Percentiles rank a stretch among this genome's conserved stretches.
These are phyloP conservation scores for Aquilaria malaccensis DNA, from an alignment of 345 rosid species.

Conservation along the genomic window DNA sequence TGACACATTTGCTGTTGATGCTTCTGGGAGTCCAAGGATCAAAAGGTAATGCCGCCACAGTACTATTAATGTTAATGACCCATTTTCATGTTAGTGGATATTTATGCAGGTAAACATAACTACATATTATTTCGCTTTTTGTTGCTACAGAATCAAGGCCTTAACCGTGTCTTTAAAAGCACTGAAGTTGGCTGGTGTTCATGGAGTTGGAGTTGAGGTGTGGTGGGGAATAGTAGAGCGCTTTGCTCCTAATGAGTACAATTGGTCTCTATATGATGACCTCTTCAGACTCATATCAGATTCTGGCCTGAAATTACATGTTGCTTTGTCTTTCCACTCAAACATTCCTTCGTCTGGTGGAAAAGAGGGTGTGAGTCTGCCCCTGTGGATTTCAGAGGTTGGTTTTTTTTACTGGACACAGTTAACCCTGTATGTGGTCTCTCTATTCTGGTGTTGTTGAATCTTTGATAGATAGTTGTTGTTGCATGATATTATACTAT, in stretches of 20 bases:
- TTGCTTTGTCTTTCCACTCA: slow-evolving; percentile 56
- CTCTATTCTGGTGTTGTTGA: too few relatives aligned
- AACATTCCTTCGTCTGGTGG: slow-evolving; percentile 35
- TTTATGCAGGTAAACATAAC: slow-evolving; percentile 1
- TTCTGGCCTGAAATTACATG: slow-evolving; percentile 52
- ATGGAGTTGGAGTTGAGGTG: slow-evolving; percentile 65
- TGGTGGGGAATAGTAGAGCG: slow-evolving; percentile 78
- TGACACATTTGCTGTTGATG: slow-evolving; percentile 41
- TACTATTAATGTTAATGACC: not conserved
- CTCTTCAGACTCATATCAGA: slow-evolving; percentile 48
- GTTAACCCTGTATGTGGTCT: slow-evolving; percentile 9
- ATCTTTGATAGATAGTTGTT: too few relatives aligned
- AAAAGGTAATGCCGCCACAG: slow-evolving; percentile 25
- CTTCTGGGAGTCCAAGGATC: slow-evolving; percentile 47
- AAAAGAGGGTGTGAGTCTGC: slow-evolving; percentile 50
- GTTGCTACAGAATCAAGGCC: slow-evolving; percentile 57
- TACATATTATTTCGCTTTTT: slow-evolving; percentile 16
- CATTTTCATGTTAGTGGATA: too few relatives aligned
- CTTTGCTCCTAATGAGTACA: slow-evolving; percentile 42
- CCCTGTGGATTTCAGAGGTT: slow-evolving; percentile 62
- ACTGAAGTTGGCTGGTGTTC: slow-evolving; percentile 68
- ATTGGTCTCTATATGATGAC: slow-evolving; percentile 59
- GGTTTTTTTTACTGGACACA: slow-evolving; percentile 16
- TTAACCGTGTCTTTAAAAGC: slow-evolving; percentile 64
- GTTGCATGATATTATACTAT: too few relatives aligned